Percentiles rank a stretch among this genome's conserved stretches.
phyloP scores from a whole-genome alignment of 148 eudicot species.

The Persicaria maculosa region DNA sequence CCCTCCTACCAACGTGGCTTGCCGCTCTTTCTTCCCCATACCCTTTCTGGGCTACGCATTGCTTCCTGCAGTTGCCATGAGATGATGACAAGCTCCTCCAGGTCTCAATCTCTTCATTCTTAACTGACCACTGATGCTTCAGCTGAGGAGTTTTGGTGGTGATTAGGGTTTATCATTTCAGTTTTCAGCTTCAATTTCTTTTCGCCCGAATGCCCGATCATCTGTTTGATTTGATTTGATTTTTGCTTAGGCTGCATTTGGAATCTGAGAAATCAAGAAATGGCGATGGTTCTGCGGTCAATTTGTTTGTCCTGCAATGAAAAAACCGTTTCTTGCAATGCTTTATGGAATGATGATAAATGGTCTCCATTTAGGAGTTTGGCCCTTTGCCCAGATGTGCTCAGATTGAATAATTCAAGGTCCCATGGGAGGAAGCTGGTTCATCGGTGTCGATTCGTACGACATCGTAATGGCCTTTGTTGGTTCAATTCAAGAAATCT shows the following conservation, averaged over 20 bases:
- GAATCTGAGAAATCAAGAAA: conserved; percentile 15
- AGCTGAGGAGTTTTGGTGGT: not conserved
- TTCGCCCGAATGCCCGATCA: not conserved
- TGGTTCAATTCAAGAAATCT: conserved; percentile 25
- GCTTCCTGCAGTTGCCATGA: conserved; percentile 12
- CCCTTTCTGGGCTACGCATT: not conserved
- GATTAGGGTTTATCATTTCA: not conserved
- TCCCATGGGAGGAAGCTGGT: conserved; percentile 23
- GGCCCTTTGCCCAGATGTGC: conserved; percentile 23
- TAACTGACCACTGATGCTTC: not conserved
- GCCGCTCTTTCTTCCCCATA: conserved; percentile 12
- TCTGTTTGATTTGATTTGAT: not conserved
- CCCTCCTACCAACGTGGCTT: not conserved
- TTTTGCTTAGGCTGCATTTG: conserved; percentile 20
- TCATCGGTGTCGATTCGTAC: conserved; percentile 23
- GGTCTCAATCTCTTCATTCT: not conserved
- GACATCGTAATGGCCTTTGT: conserved; percentile 16
- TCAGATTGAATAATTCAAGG: conserved; percentile 28
- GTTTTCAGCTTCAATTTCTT: not conserved
- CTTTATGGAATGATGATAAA: conserved; percentile 17
- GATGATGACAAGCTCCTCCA: conserved; percentile 6
- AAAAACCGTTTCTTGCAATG: conserved; percentile 16
- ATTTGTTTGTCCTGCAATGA: conserved; percentile 38
- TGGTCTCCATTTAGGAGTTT: conserved; percentile 31
- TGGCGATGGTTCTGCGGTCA: conserved; percentile 37